phyloP scores from a whole-genome alignment of 2,329 filamentous ascomycete genomes.

The Ophiosphaerella herpotricha region DNA sequence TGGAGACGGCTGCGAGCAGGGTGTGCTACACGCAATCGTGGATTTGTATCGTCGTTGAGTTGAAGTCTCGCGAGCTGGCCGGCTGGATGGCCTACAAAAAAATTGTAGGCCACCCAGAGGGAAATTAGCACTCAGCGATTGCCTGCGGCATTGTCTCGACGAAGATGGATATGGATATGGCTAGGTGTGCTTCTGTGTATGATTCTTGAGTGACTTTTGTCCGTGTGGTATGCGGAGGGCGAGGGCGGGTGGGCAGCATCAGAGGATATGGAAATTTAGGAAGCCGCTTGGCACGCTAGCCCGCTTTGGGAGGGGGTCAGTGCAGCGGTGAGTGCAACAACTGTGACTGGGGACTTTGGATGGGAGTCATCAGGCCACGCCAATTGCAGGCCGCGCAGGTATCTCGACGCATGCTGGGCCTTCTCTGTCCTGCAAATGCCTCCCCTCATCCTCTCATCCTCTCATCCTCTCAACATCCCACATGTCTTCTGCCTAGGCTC shows the following conservation, averaged over 20 bases:
- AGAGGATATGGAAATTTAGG: slow-evolving; percentile 34
- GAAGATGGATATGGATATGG: slow-evolving; percentile 41
- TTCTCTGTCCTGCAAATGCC: neutral
- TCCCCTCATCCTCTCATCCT: slow-evolving; percentile 1
- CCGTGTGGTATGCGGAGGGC: slow-evolving; percentile 39
- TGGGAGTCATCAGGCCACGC: slow-evolving; percentile 14
- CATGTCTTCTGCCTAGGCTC: neutral
- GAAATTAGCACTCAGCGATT: slow-evolving; percentile 76
- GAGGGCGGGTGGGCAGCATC: slow-evolving; percentile 28
- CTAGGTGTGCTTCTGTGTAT: slow-evolving; percentile 26
- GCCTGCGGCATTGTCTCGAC: slow-evolving; percentile 55
- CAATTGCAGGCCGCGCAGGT: slow-evolving; percentile 2
- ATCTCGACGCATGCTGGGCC: too few relatives aligned
- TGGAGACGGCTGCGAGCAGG: slow-evolving; percentile 38
- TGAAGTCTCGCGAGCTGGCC: slow-evolving; percentile 77
- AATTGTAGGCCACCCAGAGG: slow-evolving; percentile 70
- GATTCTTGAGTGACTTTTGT: slow-evolving; percentile 48
- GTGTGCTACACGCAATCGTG: slow-evolving; percentile 42
- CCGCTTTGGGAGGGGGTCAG: slow-evolving; percentile 16
- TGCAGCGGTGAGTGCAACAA: slow-evolving; percentile 15
- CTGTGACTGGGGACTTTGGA: slow-evolving; percentile 13
- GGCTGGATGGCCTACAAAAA: slow-evolving; percentile 69
- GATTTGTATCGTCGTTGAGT: slow-evolving; percentile 53
- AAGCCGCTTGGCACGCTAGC: slow-evolving; percentile 26
- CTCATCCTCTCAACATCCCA: slow-evolving; percentile 2